These are phyloP conservation scores for Alnus glutinosa DNA, from an alignment of 306 rosid genomes.

Conservation along the genomic window DNA sequence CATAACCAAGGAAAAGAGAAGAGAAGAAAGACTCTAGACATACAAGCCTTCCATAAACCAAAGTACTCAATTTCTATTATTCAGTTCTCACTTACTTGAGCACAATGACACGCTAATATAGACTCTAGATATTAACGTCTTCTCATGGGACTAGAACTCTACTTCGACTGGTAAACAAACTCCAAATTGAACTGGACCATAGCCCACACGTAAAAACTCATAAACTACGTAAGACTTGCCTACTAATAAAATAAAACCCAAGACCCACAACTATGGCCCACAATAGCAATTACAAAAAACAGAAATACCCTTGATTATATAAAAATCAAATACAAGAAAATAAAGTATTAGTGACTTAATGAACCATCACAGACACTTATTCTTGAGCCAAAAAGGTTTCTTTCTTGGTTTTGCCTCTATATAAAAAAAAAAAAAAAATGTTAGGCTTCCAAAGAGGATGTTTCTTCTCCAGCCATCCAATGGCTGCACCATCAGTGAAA, in stretches of 20 bases:
- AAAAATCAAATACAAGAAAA: no score
- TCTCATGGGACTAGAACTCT: background rate
- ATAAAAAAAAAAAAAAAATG: no score
- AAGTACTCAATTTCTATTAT: background rate
- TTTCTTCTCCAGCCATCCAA: background rate
- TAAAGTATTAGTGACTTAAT: no score
- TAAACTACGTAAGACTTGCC: background rate
- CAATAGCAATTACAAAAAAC: background rate
- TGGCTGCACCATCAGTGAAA: background rate
- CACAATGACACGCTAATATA: background rate
- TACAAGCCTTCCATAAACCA: background rate
- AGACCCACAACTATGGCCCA: background rate
- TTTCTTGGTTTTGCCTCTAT: no score
- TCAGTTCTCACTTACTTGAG: background rate
- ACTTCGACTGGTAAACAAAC: background rate
- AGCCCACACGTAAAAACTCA: background rate
- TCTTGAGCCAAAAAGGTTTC: background rate
- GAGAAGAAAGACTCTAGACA: background rate
- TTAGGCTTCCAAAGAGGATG: no score
- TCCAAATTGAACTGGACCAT: background rate
- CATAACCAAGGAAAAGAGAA: no score
- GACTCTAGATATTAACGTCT: background rate
- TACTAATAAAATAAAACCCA: no score
- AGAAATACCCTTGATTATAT: background rate
- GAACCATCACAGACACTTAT: background rate